Evolutionary conservation across 2,329 filamentous ascomycete genomes (phyloP), one percentile per base, ranked within the genome.

Genomic region (Penicillium glabrum): DNA sequence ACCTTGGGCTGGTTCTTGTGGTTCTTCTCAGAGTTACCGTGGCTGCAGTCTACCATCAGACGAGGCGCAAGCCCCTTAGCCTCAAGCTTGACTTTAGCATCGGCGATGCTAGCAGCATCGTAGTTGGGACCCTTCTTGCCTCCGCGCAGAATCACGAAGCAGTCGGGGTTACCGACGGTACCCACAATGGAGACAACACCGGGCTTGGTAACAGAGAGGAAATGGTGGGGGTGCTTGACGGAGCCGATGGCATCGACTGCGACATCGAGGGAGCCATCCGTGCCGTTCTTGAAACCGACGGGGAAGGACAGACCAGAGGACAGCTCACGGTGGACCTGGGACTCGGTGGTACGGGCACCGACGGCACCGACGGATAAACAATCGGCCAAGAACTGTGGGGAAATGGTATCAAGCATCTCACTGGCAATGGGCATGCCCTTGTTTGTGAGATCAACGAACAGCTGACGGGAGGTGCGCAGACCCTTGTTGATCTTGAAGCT

Each of bases 401-500:
- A 96, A 74, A 98, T 97, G 52, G 95, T 98, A 74, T 99, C 95
- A 60, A 99, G 83, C 91, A 99, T 97, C 80, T 99, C 95, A 74
- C 88, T 93, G 44, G 95, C 95, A 68, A 99, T 88, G 29, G 95
- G 95, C 90, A 99, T 96, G 70, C 95, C 95, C 79, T 87, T 89
- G 74, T 86, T 82, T 0, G 93, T 98, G 66, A 99, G 81, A 74
- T 98, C 92, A 61, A 96, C 88, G 77, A 97, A 98, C 72, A 99
- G 84, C 77, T 98, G 88, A 66, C 95, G 85, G 54, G 91, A 90
- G 54, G 92, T 82, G 50, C 90, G 87, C 70, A 99, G 79, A 21
- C 95, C 95, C 83, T 98, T 98, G 83, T 98, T 98, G 80, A 99
- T 98, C 79, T 97, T 88, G 89, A 96, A 98, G 77, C 89, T 95